Evolutionary conservation across 2,329 filamentous ascomycete species (phyloP), one percentile per base, ranked within the genome.

Genomic region (Verticillium nubilum): DNA sequence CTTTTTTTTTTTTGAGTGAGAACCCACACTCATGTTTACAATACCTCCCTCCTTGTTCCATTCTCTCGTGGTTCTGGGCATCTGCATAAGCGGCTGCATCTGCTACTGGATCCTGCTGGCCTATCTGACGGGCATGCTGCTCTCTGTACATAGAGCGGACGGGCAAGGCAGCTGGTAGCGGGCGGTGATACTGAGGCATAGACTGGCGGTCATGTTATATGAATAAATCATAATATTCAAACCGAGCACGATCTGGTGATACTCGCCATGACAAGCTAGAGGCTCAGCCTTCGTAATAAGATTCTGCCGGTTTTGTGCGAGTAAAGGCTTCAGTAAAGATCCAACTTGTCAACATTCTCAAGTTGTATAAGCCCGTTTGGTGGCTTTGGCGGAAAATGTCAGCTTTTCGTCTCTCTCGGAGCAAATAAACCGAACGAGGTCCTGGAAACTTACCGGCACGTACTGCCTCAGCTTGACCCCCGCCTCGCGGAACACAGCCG

Each of bases 381-480:
- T 27, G 86, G 85, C 86, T 88, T 67, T 31, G 19, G 15, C 28
- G 57, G 37, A 60, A 5, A 52, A 69, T 58, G 72, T 67, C 59
- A 64, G 33, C 42, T 35, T 33, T 23, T 9, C 29, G 54, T 55
- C 29, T 50, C 57, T n/a, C n/a, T n/a, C n/a, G n/a, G 58, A 29
- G 54, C 57, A 37, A 31, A 17, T 15, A 52, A 28, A 33, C n/a
- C 15, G 37, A 27, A 23, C 13, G 15, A 27, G 23, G 23, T 17
- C 31, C 2, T 3, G 27, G 2, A 59, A 33, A 83, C 87, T 77
- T 73, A 93, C 90, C 62, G 92, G 91, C 63, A 87, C 88, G 70
- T 97, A 98, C 73, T 98, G 93, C 66, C 95, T 84, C 68, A 99
- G 76, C 62, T 83, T 85, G 19, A 98, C 90, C 1, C 94, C 94